Evolutionary conservation across 1,139 yeast species (phyloP), one percentile per base, ranked within the genome.

Genomic region (Scheffersomyces quercinus): DNA sequence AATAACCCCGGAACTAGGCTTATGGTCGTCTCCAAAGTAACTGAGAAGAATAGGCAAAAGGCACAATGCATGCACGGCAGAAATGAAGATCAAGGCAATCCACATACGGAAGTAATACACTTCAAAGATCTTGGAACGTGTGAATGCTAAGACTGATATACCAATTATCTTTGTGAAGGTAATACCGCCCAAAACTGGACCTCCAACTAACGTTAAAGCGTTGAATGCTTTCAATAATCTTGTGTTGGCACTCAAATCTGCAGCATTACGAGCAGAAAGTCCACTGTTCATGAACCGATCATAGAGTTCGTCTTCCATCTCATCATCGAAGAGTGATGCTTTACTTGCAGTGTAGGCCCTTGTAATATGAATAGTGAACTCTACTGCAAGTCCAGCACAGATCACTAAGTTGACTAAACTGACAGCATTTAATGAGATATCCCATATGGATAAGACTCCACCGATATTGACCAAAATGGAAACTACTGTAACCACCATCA

Each of bases 61-160:
- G 35, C 87, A 75, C 42, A 93, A 73, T 2, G 95, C 81, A 59
- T 91, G 97, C 0, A 85, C 52, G 0, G 91, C 83, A 1, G 96
- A 96, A 42, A 88, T 72, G 2, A 85, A 52, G 8, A 93, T 85
- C 50, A 93, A 72, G 1, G 89, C 73, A n/a, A 88, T 70, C 98
- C 98, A 93, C 97, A 93, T 90, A 48, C 97, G 68, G 73, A 93
- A 93, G 60, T 93, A 93, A 62, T 88, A 93, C 1, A 93, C 81
- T 51, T 90, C 95, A 62, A 91, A 93, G 30, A 93, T 91, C 64
- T 86, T 83, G 29, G 96, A 87, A 47, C 79, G 70, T 0, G 98
- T 88, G 59, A 90, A 90, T 5, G 95, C 96, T 37, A 93, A 70
- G 5, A 93, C 96, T 26, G 77, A 66, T 1, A 93, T 90, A 1